Evolutionary conservation across 208 protist species (phyloP).

Genomic region (Spongospora subterranea): DNA sequence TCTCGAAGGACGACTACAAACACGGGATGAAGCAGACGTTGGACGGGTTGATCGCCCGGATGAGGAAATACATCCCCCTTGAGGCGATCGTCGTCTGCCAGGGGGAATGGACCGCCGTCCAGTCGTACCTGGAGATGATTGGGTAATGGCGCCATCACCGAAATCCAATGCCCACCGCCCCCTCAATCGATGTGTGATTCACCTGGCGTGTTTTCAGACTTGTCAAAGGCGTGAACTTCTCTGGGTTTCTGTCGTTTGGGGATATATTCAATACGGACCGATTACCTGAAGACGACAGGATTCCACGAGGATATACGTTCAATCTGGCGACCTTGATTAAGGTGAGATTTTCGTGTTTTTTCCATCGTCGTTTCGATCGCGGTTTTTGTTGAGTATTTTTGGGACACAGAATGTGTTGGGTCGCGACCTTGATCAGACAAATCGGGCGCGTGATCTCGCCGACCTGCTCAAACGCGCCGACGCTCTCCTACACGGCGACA

Average conservation of each 20-base stretch:
- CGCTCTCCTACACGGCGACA: neutral
- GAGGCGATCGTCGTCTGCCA: slow-evolving; percentile 47
- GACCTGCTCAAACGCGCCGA: slow-evolving; percentile 56
- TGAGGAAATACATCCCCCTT: neutral
- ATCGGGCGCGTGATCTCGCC: slow-evolving; percentile 27
- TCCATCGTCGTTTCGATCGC: neutral
- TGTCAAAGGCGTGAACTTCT: neutral
- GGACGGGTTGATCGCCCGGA: neutral
- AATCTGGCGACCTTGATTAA: slow-evolving; percentile 37
- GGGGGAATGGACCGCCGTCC: neutral
- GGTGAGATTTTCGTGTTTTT: no score
- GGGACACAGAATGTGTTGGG: neutral
- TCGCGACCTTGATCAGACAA: neutral
- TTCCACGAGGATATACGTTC: slow-evolving; percentile 32
- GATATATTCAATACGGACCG: slow-evolving; percentile 25
- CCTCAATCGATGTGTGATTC: neutral
- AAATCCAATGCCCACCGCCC: neutral
- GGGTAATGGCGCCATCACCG: neutral
- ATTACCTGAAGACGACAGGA: neutral
- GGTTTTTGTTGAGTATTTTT: neutral
- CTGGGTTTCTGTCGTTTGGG: slow-evolving; percentile 4
- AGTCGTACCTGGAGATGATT: neutral
- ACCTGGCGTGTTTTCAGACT: neutral
- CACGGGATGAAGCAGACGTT: slow-evolving; percentile 32
- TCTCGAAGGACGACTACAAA: neutral